Evolutionary conservation across 305 asterid genomes (phyloP).

Genomic region (Fraxinus dipetala): DNA sequence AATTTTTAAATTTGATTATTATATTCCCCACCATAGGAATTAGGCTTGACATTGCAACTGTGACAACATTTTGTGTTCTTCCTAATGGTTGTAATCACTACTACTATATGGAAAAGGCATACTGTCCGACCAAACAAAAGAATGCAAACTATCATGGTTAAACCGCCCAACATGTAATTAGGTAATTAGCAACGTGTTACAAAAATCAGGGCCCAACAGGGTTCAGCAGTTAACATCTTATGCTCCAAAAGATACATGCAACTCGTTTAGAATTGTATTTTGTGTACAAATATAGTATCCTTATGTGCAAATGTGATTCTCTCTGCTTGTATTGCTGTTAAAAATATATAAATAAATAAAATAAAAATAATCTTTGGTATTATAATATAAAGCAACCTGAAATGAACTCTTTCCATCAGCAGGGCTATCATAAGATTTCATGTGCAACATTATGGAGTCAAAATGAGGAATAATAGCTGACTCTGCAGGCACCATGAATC

Average conservation of each 20-base stretch:
- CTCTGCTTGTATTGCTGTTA: not conserved
- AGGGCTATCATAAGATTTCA: conserved; percentile 98
- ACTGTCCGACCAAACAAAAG: not conserved
- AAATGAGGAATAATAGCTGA: conserved; percentile 92
- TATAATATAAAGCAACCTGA: conserved; percentile 51
- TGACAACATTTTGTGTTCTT: not conserved
- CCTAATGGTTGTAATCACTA: not conserved
- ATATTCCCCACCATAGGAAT: not conserved
- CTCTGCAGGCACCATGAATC: conserved; percentile 94
- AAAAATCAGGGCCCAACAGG: not conserved
- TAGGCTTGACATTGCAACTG: not conserved
- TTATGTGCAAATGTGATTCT: not conserved
- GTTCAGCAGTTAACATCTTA: not conserved
- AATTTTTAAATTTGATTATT: not conserved
- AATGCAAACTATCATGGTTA: not conserved
- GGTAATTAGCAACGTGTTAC: not conserved
- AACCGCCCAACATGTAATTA: not conserved
- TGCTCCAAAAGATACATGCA: not conserved
- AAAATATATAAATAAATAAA: not conserved
- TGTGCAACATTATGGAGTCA: conserved; percentile 90
- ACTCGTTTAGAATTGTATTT: not conserved
- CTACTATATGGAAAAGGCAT: not conserved
- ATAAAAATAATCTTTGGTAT: not conserved
- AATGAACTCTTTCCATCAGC: conserved; percentile 98
- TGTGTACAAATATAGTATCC: not conserved